phyloP scores from a whole-genome alignment of 208 protist species.

The Trypanosoma vivax region DNA sequence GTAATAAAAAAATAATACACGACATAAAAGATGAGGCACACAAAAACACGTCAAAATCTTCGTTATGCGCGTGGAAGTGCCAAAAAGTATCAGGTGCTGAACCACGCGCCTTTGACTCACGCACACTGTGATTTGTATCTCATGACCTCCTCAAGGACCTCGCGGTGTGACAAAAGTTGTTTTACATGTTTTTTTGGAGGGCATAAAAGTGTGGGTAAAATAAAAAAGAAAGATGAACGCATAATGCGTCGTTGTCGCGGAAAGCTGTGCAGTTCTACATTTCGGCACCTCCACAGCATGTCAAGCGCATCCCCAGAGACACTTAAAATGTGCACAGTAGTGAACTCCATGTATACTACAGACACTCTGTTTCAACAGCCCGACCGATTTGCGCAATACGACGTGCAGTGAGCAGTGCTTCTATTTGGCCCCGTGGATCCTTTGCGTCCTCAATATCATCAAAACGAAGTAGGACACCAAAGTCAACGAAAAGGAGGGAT shows the following conservation, averaged over 20 bases:
- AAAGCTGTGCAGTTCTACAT: no score
- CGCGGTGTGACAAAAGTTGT: no score
- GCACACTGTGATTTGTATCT: neutral
- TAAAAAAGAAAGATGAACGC: no score
- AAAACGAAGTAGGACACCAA: slow-evolving; percentile 57
- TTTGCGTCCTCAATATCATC: slow-evolving; percentile 25
- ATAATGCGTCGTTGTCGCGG: no score
- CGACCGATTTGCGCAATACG: slow-evolving; percentile 17
- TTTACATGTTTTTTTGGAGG: no score
- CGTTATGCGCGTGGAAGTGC: neutral
- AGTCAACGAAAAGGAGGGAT: slow-evolving; percentile 46
- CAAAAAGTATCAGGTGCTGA: neutral
- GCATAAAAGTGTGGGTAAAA: no score
- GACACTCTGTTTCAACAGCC: neutral
- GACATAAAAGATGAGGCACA: slow-evolving; percentile 8
- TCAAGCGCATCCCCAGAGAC: no score
- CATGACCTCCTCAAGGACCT: no score
- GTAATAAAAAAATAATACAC: neutral
- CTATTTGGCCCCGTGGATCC: slow-evolving; percentile 39
- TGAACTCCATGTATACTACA: neutral
- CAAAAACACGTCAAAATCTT: neutral
- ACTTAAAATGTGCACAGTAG: no score
- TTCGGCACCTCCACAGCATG: no score
- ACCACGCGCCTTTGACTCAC: neutral
- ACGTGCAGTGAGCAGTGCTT: slow-evolving; percentile 32